These are phyloP conservation scores for Hemileccinum rubropunctum DNA, from an alignment of 768 basidiomycete genomes.

Conservation along the genomic window DNA sequence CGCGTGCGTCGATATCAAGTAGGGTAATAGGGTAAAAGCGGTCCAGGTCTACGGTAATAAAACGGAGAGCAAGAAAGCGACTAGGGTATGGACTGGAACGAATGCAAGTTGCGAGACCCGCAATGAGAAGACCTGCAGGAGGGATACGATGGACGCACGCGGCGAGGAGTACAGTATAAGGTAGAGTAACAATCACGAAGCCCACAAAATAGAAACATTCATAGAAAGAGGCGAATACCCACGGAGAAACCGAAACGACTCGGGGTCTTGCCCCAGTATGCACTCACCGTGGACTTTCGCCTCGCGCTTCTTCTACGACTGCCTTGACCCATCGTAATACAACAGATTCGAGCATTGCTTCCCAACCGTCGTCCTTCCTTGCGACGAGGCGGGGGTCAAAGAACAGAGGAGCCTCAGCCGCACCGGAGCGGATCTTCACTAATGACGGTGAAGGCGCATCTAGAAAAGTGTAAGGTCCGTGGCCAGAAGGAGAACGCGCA, in stretches of 20 bases:
- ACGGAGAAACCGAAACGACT: background rate
- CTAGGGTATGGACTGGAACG: slow-evolving; percentile 3
- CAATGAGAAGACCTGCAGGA: background rate
- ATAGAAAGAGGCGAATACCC: slow-evolving; percentile 2
- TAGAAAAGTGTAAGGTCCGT: background rate
- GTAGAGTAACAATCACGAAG: slow-evolving; percentile 5
- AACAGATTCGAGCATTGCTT: slow-evolving; percentile 66
- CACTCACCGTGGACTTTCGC: slow-evolving; percentile 27
- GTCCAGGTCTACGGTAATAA: slow-evolving; percentile 9
- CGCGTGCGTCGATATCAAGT: slow-evolving; percentile 10
- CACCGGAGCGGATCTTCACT: slow-evolving; percentile 36
- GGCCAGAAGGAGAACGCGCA: slow-evolving; percentile 17
- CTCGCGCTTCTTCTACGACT: slow-evolving; percentile 65
- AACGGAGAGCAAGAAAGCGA: background rate
- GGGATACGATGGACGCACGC: background rate
- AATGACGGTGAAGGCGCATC: slow-evolving; percentile 30
- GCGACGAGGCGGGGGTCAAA: slow-evolving; percentile 80
- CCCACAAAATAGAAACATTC: slow-evolving; percentile 6
- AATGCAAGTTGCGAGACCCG: background rate
- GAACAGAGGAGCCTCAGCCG: slow-evolving; percentile 45
- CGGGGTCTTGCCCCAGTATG: background rate
- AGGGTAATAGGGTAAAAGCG: slow-evolving; percentile 10
- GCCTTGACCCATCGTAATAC: slow-evolving; percentile 65
- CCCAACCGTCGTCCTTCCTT: slow-evolving; percentile 75
- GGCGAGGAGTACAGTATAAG: slow-evolving; percentile 10